Conservation (phyloP, 257 asterid species). For the Leptodermis oblonga region DNA sequence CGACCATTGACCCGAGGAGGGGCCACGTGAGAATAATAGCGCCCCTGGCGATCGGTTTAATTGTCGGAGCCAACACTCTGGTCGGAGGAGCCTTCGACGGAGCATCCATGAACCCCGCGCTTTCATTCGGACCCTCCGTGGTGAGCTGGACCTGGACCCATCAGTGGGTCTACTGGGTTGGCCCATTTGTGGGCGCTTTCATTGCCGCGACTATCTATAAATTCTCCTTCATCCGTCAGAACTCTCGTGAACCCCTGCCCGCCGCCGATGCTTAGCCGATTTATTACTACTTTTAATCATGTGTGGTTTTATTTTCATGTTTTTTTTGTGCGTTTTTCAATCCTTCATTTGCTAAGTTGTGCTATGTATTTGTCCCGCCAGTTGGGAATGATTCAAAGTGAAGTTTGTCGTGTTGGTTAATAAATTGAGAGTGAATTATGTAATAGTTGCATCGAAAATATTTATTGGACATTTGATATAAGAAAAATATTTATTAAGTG, state of each 20-base stretch:
- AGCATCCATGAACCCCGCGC: slow-evolving; percentile 86
- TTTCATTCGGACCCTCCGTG: slow-evolving; percentile 67
- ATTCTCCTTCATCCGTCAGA: slow-evolving; percentile 40
- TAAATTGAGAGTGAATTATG: too few species aligned
- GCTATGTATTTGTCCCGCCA: not conserved
- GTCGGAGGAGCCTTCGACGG: slow-evolving; percentile 77
- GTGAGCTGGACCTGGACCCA: slow-evolving; percentile 51
- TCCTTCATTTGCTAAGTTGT: not conserved
- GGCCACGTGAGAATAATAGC: slow-evolving; percentile 59
- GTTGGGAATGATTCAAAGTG: not conserved
- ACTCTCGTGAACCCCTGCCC: slow-evolving; percentile 49
- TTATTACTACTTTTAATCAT: not conserved
- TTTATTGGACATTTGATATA: too few species aligned
- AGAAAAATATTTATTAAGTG: too few species aligned
- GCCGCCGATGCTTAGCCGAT: slow-evolving; percentile 20
- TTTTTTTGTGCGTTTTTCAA: not conserved
- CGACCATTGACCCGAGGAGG: slow-evolving; percentile 69
- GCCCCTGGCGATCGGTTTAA: slow-evolving; percentile 62
- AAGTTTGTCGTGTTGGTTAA: not conserved
- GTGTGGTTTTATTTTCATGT: not conserved
- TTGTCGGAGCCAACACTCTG: slow-evolving; percentile 68
- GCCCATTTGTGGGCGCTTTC: slow-evolving; percentile 59
- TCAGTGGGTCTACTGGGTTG: slow-evolving; percentile 85
- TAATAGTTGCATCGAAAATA: too few species aligned
- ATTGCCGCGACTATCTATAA: slow-evolving; percentile 61